phyloP scores from a whole-genome alignment of 495 filamentous ascomycete genomes.

The Polyplosphaeria fusca region DNA sequence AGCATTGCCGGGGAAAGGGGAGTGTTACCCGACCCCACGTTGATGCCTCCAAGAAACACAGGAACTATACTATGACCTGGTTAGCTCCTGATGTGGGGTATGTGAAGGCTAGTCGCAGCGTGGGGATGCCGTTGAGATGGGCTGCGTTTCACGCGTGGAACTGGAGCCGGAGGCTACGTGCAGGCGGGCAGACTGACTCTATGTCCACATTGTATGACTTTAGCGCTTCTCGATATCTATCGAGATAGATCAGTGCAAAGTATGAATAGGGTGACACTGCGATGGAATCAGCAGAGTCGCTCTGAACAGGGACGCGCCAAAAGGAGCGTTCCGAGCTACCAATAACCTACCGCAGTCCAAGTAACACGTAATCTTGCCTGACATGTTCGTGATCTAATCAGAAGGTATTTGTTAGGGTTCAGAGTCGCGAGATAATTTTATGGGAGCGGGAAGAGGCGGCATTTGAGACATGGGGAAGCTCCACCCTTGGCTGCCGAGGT shows the following conservation, averaged over 20 bases:
- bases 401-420: too few relatives aligned
- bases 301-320: background rate
- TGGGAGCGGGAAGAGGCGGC: too few relatives aligned
- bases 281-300: background rate
- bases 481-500: slow-evolving; percentile 28
- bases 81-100: too few relatives aligned
- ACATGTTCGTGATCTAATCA: slow-evolving; percentile 42
- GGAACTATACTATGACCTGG: slow-evolving; percentile 56
- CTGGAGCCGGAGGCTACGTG: too few relatives aligned
- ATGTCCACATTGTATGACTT: slow-evolving; percentile 57
- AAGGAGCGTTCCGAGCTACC: background rate
- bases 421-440: too few relatives aligned
- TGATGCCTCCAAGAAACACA: slow-evolving; percentile 71
- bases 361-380: slow-evolving; percentile 60
- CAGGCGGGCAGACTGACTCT: slow-evolving; percentile 56
- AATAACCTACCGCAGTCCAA: slow-evolving; percentile 53
- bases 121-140: too few relatives aligned
- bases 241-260: slow-evolving; percentile 58
- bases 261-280: slow-evolving; percentile 70
- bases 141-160: too few relatives aligned
- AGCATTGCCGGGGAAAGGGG: slow-evolving; percentile 5
- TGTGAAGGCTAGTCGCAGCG: too few relatives aligned
- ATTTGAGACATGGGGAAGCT: too few relatives aligned
- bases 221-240: slow-evolving; percentile 52
- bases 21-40: slow-evolving; percentile 56